Conservation (phyloP, 2,329 filamentous ascomycete genomes). For the Colletotrichum zoysiae region DNA sequence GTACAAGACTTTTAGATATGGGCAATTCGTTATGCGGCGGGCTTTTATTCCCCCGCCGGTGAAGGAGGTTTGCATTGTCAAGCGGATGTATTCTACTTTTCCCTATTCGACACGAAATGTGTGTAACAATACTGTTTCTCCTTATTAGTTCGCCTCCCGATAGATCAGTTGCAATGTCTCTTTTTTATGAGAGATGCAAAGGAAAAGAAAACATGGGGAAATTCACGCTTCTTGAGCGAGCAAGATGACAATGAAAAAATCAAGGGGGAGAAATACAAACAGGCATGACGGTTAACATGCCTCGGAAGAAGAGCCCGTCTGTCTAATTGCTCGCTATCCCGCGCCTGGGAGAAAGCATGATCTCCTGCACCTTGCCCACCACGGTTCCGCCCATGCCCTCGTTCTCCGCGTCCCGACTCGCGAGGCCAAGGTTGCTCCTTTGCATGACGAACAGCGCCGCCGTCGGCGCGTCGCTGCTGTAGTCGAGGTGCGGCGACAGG, state of each 20-base stretch:
- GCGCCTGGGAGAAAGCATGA: conserved; percentile 16
- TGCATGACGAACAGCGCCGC: conserved; percentile 44
- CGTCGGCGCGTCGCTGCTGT: conserved; percentile 41
- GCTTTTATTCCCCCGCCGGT: not conserved
- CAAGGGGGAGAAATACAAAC: not conserved
- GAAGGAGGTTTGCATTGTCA: conserved; percentile 8
- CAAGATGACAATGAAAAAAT: too few species aligned
- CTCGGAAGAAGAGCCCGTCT: not conserved
- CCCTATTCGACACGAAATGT: too few species aligned
- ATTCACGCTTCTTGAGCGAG: not conserved
- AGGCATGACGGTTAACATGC: not conserved
- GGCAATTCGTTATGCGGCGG: not conserved
- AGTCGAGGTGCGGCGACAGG: conserved; percentile 38
- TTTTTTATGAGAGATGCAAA: not conserved
- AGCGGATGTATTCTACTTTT: conserved; percentile 8
- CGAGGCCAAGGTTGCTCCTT: conserved; percentile 45
- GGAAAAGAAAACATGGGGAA: not conserved
- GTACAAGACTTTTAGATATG: conserved; percentile 19
- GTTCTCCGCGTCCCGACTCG: conserved; percentile 44
- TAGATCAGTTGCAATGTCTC: not conserved
- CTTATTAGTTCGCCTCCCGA: not conserved
- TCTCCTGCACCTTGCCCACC: conserved; percentile 40
- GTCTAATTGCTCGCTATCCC: conserved; percentile 17
- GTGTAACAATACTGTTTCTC: conserved; percentile 10
- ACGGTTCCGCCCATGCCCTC: conserved; percentile 44